Evolutionary conservation across 768 basidiomycete species (phyloP), one percentile per base, ranked within the genome.

Genomic region (Rhodotorula kratochvilovae): DNA sequence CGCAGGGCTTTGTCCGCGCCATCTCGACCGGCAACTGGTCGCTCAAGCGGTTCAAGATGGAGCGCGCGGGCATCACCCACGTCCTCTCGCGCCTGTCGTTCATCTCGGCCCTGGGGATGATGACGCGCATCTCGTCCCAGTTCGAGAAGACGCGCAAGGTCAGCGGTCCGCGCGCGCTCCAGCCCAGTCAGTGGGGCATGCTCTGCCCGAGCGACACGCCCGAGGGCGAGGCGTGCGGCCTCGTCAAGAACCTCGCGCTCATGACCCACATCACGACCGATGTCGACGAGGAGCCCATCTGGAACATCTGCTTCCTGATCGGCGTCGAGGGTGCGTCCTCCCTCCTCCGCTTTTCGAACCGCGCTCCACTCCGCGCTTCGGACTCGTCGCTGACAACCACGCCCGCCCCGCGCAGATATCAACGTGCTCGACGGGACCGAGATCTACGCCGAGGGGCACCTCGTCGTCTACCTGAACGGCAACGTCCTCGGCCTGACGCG

Each of bases 181-280:
- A 99, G 79, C 95, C 96, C 10, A 91, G 89, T 84, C 96, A 99
- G 81, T 99, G 96, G 96, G 96, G 96, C 48, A 91, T 99, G 83
- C 83, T 98, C 29, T 99, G 96, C 82, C 92, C 96, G 1, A 92
- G 91, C 79, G 96, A 99, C 81, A 99, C 96, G 0, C 96, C 96
- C 0, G 96, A 99, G 87, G 96, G 96, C 79, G 96, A 99, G 82
- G 96, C 96, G 27, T 99, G 96, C 79, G 96, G 96, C 35, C 83
- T 99, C 68, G 96, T 99, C 57, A 99, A 99, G 84, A 99, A 99
- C 81, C 82, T 99, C 72, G 96, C 96, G 6, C 84, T 99, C 25
- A 99, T 99, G 96, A 98, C 96, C 6, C 95, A 99, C 81, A 98
- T 99, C 80, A 99, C 96, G 16, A 98, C 96, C 53, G 96, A 98